phyloP scores from a whole-genome alignment of 2,329 filamentous ascomycete genomes.

The Botryotinia narcissicola region DNA sequence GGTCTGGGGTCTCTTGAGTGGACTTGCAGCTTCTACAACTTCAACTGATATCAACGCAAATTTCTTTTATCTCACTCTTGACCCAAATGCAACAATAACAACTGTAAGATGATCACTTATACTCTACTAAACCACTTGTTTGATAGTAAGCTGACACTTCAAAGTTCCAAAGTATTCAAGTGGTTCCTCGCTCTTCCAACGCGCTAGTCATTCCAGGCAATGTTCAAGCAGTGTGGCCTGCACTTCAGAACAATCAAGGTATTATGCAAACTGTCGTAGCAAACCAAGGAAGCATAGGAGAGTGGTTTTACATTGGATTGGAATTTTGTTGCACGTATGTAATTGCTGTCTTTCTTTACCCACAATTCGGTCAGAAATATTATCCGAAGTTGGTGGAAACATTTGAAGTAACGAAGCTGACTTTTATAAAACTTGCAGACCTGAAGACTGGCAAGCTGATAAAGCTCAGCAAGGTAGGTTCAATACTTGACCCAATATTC shows the following conservation, averaged over 20 bases:
- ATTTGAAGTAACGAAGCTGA: not conserved
- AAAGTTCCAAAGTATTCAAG: conserved; percentile 9
- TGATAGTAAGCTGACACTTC: not conserved
- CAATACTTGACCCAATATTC: not conserved
- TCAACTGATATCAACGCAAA: not conserved
- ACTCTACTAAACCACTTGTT: too few species aligned
- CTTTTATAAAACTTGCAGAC: not conserved
- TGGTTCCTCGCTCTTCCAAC: not conserved
- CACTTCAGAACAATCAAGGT: not conserved
- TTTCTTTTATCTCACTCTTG: conserved; percentile 11
- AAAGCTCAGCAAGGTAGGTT: not conserved
- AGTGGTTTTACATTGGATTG: conserved; percentile 13
- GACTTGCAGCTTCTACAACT: not conserved
- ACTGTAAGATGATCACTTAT: not conserved
- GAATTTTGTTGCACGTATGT: conserved; percentile 15
- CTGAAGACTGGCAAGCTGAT: not conserved
- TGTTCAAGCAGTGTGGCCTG: conserved; percentile 14
- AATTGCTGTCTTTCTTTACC: not conserved
- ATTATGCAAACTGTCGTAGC: not conserved
- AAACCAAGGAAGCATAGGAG: conserved; percentile 8
- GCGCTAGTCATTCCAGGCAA: not conserved
- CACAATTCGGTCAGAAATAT: not conserved
- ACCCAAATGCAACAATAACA: conserved; percentile 1
- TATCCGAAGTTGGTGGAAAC: not conserved
- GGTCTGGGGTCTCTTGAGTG: not conserved